Percentiles rank a stretch among this genome's conserved stretches.
Evolutionary conservation across 306 rosid genomes (phyloP).

Genomic region (Quercus bicolor): DNA sequence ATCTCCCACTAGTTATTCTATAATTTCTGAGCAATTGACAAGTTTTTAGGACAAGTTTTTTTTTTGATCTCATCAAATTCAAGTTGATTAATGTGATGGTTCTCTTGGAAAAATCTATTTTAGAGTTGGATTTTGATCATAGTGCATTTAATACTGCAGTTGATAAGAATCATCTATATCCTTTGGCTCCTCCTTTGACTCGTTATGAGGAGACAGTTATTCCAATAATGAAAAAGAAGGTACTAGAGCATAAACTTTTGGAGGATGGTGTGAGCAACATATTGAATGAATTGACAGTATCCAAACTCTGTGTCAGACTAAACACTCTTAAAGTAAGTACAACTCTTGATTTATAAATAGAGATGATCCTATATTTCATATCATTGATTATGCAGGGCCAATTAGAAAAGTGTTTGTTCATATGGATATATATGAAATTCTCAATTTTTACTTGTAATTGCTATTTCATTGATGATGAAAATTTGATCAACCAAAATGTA

Average conservation of each 20-base stretch:
- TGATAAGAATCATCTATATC: constrained; percentile 48
- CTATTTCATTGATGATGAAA: not conserved
- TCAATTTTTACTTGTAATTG: not conserved
- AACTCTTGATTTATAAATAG: not conserved
- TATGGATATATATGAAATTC: not conserved
- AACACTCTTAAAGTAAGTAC: constrained; percentile 56
- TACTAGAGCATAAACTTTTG: constrained; percentile 35
- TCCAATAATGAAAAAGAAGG: constrained; percentile 37
- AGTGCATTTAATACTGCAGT: constrained; percentile 35
- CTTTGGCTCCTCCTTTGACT: constrained; percentile 52
- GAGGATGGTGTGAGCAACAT: constrained; percentile 36
- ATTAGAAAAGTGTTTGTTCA: not conserved
- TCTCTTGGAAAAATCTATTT: not conserved
- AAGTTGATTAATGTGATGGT: not conserved
- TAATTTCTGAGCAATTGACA: not conserved
- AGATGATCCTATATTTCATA: not conserved
- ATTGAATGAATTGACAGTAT: constrained; percentile 41
- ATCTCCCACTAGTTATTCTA: not conserved
- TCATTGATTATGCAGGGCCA: not conserved
- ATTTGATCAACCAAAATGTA: not conserved
- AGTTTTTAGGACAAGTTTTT: not conserved
- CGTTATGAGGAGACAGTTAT: constrained; percentile 39
- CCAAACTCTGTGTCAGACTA: constrained; percentile 46
- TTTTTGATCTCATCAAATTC: not conserved
- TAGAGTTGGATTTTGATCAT: not conserved